Evolutionary conservation across 768 basidiomycete species (phyloP), one percentile per base, ranked within the genome.

Genomic region (Suillus occidentalis): DNA sequence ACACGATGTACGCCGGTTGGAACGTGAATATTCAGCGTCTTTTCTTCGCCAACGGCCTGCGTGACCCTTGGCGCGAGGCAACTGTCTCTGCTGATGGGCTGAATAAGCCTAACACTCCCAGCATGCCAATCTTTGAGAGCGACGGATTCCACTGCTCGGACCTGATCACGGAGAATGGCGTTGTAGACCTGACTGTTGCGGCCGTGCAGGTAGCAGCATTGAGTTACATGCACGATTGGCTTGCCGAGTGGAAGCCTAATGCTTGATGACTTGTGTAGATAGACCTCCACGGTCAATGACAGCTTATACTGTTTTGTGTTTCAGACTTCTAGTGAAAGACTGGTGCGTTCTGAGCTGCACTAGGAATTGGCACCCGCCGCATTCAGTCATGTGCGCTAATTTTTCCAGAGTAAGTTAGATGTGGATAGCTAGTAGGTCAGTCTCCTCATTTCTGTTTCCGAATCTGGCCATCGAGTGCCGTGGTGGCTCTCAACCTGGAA

Each of bases 131-230:
- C 62, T 82, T 77, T n/a, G 72, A 84, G 18, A 76, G 85, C 37
- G 82, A 88, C 66, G 90, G 87, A 0, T 91, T 88, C 81, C 89
- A 91, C 69, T 83, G 83, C 72, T 87, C 89, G n/a, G 90, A 91
- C 69, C 69, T 91, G 58, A 58, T 76, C 63, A 75, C 77, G 1
- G 50, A 67, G 25, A 77, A 78, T 49, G 85, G 81, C 1, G 28
- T 67, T 6, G 79, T 79, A 9, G 88, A 90, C 67, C 66, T 80
- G 20, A 85, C 85, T 1, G 77, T 90, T 49, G 70, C 72, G 6
- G 76, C 79, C 0, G 87, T 90, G 16, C 89, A 90, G 70, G 68
- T 73, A 43, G 74, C 85, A 40, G 87, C 77, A 0, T 76, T 91
- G 20, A 71, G 76, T 25, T 79, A 82, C 37, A 86, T 91, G 73